Evolutionary conservation across 768 basidiomycete species (phyloP), one percentile per base, ranked within the genome.

Genomic region (Tubosaeta sp.): DNA sequence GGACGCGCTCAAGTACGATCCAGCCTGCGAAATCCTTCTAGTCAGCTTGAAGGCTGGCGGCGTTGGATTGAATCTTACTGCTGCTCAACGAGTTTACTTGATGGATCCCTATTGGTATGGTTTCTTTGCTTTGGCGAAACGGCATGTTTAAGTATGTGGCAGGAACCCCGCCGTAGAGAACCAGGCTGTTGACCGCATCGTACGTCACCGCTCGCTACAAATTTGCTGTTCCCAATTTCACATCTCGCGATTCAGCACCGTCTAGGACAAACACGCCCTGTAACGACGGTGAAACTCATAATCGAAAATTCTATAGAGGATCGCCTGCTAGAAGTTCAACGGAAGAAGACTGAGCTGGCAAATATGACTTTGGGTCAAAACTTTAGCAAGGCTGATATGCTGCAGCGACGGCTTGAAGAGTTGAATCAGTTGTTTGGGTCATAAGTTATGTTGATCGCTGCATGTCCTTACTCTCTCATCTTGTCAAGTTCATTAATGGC

Each of bases 121-220:
- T 19, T 44, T 25, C 14, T 17, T 35, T 55, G 29, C 48, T 13
- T 39, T 41, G 16, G 19, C 46, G 16, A 10, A 22, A 33, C 9
- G 37, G 54, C 32, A 38, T 42, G 45, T 46, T 50, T n/a, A 48
- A 42, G 29, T 17, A 33, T 16, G 22, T 51, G 25, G 6, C 59
- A 93, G 91, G 93, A 97, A 97, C 62, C 94, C 94, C 14, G 93
- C 93, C 17, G 94, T 95, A 6, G 94, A 98, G 73, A 94, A 97
- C 64, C 95, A 97, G 71, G 95, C 95, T 17, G 91, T 97, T 27
- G 97, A 99, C 72, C 90, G 95, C 47, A 95, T 97, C 58, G 93
- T 97, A 61, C 70, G 89, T 77, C 11, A 22, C 56, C 25, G 38
- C 41, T 38, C 39, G 13, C 19, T 44, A 27, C 42, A 22, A 12